Evolutionary conservation across 2,329 filamentous ascomycete species (phyloP), one percentile per base, ranked within the genome.

Genomic region (Verticillium klebahnii): DNA sequence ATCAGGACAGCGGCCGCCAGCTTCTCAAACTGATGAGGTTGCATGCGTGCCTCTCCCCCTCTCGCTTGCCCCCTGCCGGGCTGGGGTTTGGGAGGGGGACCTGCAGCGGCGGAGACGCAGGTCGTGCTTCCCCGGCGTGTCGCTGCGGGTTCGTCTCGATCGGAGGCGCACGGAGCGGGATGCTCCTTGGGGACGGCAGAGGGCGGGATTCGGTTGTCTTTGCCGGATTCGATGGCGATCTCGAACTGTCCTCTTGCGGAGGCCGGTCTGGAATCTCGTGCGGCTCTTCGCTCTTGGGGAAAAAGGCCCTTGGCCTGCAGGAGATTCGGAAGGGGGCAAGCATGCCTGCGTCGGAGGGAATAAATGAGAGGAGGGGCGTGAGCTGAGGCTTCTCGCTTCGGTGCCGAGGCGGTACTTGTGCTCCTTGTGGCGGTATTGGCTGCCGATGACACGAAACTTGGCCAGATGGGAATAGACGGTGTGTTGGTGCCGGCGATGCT

Each of bases 81-180:
- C n/a, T 12, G 45, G 45, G 45, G 19, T n/a, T 17, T 25, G 25
- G 25, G 25, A 25, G 25, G 39, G 12, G 45, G 19, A 25, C 45
- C 45, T 52, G 45, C 45, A 52, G 45, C 45, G 57, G 29, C 37
- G 57, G 57, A 50, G 14, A 58, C 25, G 57, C 37, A 58, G 37
- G 37, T 50, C 25, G n/a, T 58, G 57, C 57, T 58, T 58, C 57
- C 57, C 57, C 57, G 57, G 36, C 45, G 11, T 29, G 29, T n/a
- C 12, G n/a, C 45, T 52, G 45, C 45, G 19, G 45, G 45, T 25
- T 52, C 45, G 45, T 52, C 45, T 52, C 45, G 19, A 52, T 52
- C n/a, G 4, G 45, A 52, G 45, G 17, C 45, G n/a, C 19, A 9
- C 45, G 45, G 45, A 52, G 45, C 45, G 45, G 45, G 45, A 52